phyloP scores from a whole-genome alignment of 2,329 filamentous ascomycete genomes.

The Sporothrix dimorphospora region DNA sequence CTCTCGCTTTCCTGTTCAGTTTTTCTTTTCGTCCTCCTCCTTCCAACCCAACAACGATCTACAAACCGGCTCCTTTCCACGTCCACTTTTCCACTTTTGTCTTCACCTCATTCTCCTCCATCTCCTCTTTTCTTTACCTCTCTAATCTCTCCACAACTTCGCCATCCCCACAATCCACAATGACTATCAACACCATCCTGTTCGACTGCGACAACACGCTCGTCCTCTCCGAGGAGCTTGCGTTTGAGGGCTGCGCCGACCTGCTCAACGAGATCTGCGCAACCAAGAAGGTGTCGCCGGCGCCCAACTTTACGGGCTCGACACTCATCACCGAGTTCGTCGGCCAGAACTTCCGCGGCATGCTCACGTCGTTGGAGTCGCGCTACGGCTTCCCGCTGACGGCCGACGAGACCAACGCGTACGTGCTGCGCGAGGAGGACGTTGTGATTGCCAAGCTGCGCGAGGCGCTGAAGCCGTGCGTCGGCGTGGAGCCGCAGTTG shows the following conservation, averaged over 20 bases:
- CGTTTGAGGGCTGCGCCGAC: slow-evolving; percentile 88
- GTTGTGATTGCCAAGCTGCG: slow-evolving; percentile 81
- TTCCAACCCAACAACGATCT: not conserved
- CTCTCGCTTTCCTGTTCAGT: not conserved
- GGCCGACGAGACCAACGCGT: slow-evolving; percentile 69
- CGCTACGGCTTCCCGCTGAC: slow-evolving; percentile 74
- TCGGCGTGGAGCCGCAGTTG: slow-evolving; percentile 68
- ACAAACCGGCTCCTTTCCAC: not conserved
- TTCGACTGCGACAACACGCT: slow-evolving; percentile 91
- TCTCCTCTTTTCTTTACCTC: not conserved
- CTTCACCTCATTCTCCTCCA: not conserved
- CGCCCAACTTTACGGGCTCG: slow-evolving; percentile 70
- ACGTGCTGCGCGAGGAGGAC: slow-evolving; percentile 78
- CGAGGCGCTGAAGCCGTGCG: slow-evolving; percentile 67
- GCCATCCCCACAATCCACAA: slow-evolving; percentile 14
- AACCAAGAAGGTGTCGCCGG: slow-evolving; percentile 58
- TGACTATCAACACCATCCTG: slow-evolving; percentile 66
- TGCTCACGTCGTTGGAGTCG: slow-evolving; percentile 76
- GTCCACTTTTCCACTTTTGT: not conserved
- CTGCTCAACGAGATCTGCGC: slow-evolving; percentile 85
- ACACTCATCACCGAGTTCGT: slow-evolving; percentile 85
- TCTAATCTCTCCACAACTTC: not conserved
- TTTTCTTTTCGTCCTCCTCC: not conserved
- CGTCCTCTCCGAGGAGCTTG: slow-evolving; percentile 85
- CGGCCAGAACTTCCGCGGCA: slow-evolving; percentile 92